Evolutionary conservation across 192 early-diverging fungal species (phyloP).

Genomic region (Linnemannia hyalina): DNA sequence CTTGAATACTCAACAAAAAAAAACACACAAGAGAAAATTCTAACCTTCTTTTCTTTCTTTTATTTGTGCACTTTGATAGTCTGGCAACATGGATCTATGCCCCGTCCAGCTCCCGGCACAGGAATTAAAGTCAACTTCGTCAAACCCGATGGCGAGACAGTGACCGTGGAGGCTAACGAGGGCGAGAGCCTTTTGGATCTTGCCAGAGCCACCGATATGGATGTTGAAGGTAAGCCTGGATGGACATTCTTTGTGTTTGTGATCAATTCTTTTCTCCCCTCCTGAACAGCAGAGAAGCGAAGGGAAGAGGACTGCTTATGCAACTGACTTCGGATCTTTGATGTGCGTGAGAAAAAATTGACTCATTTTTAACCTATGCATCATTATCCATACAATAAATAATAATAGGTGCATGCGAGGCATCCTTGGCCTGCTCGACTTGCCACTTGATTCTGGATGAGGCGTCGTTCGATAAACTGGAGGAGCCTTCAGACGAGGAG

Average conservation of each 20-base stretch:
- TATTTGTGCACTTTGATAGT: slow-evolving; percentile 11
- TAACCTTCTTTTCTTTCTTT: slow-evolving; percentile 4
- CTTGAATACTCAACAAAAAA: background rate
- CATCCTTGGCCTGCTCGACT: slow-evolving; percentile 93
- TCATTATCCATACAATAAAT: background rate
- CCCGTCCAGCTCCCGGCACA: slow-evolving; percentile 52
- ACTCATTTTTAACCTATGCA: background rate
- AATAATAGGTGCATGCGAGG: slow-evolving; percentile 89
- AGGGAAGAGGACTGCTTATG: background rate
- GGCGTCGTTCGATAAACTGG: slow-evolving; percentile 84
- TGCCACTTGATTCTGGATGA: slow-evolving; percentile 94
- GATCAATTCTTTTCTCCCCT: background rate
- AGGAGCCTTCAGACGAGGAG: slow-evolving; percentile 96
- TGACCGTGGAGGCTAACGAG: slow-evolving; percentile 81
- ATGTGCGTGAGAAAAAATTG: slow-evolving; percentile 1
- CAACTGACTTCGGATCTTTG: background rate
- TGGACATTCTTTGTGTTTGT: background rate
- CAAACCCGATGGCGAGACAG: slow-evolving; percentile 84
- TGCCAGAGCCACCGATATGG: slow-evolving; percentile 91
- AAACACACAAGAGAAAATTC: background rate
- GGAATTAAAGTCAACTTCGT: slow-evolving; percentile 83
- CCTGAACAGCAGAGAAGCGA: background rate
- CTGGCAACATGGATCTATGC: slow-evolving; percentile 36
- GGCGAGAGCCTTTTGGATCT: slow-evolving; percentile 93
- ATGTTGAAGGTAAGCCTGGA: slow-evolving; percentile 83